Evolutionary conservation across 495 filamentous ascomycete species (phyloP).

Genomic region (Rhypophila decipiens): DNA sequence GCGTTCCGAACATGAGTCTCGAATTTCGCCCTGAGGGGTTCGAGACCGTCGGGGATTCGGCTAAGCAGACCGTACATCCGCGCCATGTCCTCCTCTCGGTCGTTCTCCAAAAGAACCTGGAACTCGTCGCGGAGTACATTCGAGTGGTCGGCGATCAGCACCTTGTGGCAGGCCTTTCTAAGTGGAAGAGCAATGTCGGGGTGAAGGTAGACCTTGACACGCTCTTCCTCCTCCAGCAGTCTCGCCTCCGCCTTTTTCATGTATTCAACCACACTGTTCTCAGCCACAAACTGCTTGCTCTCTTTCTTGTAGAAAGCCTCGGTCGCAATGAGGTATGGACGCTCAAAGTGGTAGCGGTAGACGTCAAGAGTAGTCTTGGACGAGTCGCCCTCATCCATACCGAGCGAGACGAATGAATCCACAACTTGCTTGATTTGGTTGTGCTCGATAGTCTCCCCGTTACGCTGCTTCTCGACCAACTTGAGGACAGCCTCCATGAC

Average conservation of each 20-base stretch:
- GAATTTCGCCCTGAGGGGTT: conserved; percentile 82
- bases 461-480: conserved; percentile 94
- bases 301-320: conserved; percentile 82
- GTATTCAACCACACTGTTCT: conserved; percentile 98
- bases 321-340: conserved; percentile 83
- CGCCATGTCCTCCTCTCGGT: conserved; percentile 89
- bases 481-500: conserved; percentile 95
- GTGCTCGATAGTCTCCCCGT: conserved; percentile 97
- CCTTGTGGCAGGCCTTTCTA: conserved; percentile 80
- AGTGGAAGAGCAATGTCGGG: conserved; percentile 76
- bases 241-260: conserved; percentile 98
- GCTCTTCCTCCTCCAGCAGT: conserved; percentile 90
- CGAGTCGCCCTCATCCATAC: conserved; percentile 86
- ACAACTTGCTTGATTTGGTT: conserved; percentile 96
- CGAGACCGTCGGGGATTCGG: conserved; percentile 85
- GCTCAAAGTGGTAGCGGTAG: conserved; percentile 86
- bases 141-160: conserved; percentile 84
- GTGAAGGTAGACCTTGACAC: conserved; percentile 87
- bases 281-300: conserved; percentile 86
- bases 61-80: conserved; percentile 93
- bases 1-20: conserved; percentile 89
- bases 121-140: conserved; percentile 86
- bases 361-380: conserved; percentile 93
- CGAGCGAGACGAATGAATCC: conserved; percentile 92
- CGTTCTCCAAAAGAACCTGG: conserved; percentile 88